Conservation (phyloP, 2,329 filamentous ascomycete species). For the Phyllosticta ampelicida region DNA sequence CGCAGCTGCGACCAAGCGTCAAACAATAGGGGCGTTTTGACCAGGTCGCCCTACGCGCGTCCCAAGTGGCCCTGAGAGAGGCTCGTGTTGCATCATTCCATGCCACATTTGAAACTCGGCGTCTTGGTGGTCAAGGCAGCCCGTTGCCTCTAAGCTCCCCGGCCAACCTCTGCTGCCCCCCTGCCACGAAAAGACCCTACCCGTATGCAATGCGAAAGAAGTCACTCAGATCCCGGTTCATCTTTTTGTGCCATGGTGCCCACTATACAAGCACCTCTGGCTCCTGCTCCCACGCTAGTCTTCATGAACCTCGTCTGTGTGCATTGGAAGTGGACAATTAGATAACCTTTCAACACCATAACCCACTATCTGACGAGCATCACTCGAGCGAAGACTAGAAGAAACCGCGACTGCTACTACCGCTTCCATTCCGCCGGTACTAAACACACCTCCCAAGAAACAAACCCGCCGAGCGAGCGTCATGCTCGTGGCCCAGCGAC, state of each 20-base stretch:
- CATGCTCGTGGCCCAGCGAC: background rate
- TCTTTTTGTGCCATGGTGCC: too few relatives aligned
- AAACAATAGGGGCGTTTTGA: background rate
- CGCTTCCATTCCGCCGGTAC: background rate
- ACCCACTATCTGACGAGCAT: conserved; percentile 7
- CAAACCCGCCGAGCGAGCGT: conserved; percentile 9
- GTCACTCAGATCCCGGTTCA: background rate
- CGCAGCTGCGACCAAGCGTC: background rate
- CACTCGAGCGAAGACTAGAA: conserved; percentile 8
- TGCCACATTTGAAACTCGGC: background rate
- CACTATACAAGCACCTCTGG: too few relatives aligned
- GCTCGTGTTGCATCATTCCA: conserved; percentile 10
- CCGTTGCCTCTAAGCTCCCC: background rate
- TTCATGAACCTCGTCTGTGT: background rate
- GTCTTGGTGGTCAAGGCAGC: conserved; percentile 4
- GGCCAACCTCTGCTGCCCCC: background rate
- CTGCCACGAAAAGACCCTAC: background rate
- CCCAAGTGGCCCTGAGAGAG: background rate
- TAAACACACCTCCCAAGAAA: conserved; percentile 9
- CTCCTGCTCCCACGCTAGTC: background rate
- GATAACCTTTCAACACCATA: conserved; percentile 1
- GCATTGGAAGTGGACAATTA: background rate
- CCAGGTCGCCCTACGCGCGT: background rate
- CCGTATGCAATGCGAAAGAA: background rate
- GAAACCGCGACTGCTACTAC: background rate